A percentile compares a stretch with the other conserved stretches of the same genome.
These are phyloP conservation scores for Cerrena zonata DNA, from an alignment of 1,284 basidiomycete genomes.

Conservation along the genomic window DNA sequence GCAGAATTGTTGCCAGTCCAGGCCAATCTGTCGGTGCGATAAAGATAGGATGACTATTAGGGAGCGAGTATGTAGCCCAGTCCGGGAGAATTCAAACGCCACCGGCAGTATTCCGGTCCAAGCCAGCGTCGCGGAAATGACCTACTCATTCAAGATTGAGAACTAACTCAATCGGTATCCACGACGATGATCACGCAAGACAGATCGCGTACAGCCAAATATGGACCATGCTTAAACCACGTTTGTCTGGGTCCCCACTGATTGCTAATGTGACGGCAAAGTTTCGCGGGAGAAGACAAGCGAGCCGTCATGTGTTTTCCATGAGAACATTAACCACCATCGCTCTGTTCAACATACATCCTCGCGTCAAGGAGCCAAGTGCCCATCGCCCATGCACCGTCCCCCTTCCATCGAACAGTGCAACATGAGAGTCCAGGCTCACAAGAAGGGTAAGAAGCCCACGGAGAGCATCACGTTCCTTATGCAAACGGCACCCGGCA, in stretches of 20 bases:
- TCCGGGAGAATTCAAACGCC: constrained; percentile 9
- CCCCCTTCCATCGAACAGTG: background rate
- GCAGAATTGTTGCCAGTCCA: background rate
- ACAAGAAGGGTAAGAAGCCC: background rate
- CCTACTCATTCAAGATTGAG: background rate
- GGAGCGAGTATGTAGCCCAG: too few relatives aligned
- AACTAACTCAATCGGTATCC: constrained; percentile 15
- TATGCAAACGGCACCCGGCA: background rate
- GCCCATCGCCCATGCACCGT: background rate
- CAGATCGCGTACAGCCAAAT: constrained; percentile 25
- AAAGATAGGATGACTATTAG: background rate
- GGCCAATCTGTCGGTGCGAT: background rate
- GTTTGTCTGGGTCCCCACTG: constrained; percentile 16
- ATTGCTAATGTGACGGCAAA: constrained; percentile 18
- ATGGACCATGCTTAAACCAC: constrained; percentile 27
- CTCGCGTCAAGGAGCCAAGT: background rate
- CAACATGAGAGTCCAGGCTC: constrained; percentile 7
- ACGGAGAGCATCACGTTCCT: background rate
- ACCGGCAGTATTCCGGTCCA: background rate
- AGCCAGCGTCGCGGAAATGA: background rate
- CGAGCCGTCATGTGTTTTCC: constrained; percentile 10
- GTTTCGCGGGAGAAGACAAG: constrained; percentile 32
- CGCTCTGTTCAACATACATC: background rate
- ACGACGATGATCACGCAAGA: constrained; percentile 19
- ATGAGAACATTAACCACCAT: constrained; percentile 1